These are phyloP conservation scores for Wickerhamomyces pijperi DNA, from an alignment of 805 yeast species.

Conservation along the genomic window DNA sequence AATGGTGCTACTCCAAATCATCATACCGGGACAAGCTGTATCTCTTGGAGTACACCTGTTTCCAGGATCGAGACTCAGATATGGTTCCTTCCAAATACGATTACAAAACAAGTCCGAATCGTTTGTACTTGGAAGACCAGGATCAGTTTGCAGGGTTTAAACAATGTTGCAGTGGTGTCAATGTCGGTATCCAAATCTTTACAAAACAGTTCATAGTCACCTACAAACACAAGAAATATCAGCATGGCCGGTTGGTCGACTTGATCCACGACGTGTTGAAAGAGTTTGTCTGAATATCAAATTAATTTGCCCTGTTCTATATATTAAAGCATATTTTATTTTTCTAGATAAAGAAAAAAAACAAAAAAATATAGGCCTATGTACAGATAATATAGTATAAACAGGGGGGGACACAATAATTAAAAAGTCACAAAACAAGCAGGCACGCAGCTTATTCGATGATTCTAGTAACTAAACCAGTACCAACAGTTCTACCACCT, in stretches of 20 bases:
- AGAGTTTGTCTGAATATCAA: background rate
- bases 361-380: no score
- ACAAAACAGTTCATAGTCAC: conserved; percentile 13
- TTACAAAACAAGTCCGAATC: conserved; percentile 2
- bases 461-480: conserved; percentile 93
- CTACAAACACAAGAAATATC: conserved; percentile 14
- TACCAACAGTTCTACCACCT: conserved; percentile 98
- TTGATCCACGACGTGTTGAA: background rate
- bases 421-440: no score
- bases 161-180: conserved; percentile 12
- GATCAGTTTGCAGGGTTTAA: conserved; percentile 3
- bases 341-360: no score
- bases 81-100: conserved; percentile 12
- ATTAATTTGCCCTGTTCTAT: no score
- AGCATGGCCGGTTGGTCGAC: background rate
- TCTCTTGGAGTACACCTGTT: conserved; percentile 14
- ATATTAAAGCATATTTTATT: no score
- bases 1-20: conserved; percentile 15
- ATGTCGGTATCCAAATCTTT: conserved; percentile 13
- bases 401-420: no score
- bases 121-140: conserved; percentile 1
- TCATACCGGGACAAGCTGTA: conserved; percentile 13
- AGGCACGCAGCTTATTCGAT: conserved; percentile 31
- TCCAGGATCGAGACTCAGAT: conserved; percentile 14
- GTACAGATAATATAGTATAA: no score